phyloP scores from a whole-genome alignment of 2,329 filamentous ascomycete genomes.

The Corniculantispora saksenae region DNA sequence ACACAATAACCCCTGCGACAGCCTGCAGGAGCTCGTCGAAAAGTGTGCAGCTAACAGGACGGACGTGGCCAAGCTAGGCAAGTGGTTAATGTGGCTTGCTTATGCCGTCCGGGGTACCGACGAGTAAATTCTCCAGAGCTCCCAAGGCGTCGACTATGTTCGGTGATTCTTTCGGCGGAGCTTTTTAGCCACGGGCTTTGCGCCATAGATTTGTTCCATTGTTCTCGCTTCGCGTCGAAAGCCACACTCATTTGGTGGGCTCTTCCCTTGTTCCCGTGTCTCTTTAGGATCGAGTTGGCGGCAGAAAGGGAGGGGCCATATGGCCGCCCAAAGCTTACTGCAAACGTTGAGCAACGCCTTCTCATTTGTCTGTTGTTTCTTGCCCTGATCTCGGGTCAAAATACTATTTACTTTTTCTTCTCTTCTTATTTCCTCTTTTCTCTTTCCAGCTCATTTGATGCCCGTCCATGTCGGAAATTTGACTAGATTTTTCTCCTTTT shows the following conservation, averaged over 20 bases:
- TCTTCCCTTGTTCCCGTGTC: conserved; percentile 1
- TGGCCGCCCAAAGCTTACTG: not conserved
- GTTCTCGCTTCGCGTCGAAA: not conserved
- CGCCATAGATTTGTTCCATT: not conserved
- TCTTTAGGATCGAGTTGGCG: not conserved
- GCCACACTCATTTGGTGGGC: not conserved
- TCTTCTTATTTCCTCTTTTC: not conserved
- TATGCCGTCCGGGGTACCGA: conserved; percentile 5
- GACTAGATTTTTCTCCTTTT: not conserved
- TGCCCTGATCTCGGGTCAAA: not conserved
- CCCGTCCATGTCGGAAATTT: not conserved
- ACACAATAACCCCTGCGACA: not conserved
- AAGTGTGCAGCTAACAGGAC: not conserved
- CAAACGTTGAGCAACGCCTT: not conserved
- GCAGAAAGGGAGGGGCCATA: not conserved
- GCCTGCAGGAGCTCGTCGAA: too few species aligned
- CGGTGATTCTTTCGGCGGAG: conserved; percentile 16
- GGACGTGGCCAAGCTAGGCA: conserved; percentile 6
- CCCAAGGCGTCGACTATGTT: conserved; percentile 4
- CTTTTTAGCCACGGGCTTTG: not conserved
- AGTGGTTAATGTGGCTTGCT: conserved; percentile 17
- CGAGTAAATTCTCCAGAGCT: not conserved
- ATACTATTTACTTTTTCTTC: not conserved
- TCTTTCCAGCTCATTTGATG: not conserved
- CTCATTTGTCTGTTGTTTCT: not conserved